Base-by-base conservation (phyloP, 495 filamentous ascomycete genomes). In the Hamigera avellanea region DNA sequence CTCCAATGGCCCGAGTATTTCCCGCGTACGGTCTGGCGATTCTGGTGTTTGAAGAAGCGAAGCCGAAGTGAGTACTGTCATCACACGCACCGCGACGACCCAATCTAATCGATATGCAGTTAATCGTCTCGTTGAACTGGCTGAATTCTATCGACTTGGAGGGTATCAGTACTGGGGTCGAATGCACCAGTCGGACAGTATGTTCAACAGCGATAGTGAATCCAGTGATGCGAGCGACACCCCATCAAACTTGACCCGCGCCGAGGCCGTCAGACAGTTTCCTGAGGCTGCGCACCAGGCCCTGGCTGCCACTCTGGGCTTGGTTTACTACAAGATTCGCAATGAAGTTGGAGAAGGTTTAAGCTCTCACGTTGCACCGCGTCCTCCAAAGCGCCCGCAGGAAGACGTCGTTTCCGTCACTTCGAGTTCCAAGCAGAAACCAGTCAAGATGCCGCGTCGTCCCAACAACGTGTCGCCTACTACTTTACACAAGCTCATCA, bases 21-120 rank as follows among this genome's bases (percentile, higher is more conserved):
- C 34, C 61, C 61, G 8, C 44, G 52, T 14, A 61, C 61, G 0
- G 57, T 65, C 14, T 65, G 59, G 59, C 51, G 57, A 28, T 65
- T 65, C 35, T 65, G 61, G 61, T 60, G 57, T 23, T 35, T 65
- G 38, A 62, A 62, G 48, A 61, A 65, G 46, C 50, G 55, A 43
- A 65, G 57, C 44, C 49, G 59, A 41, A 41, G 61, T 65, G 44
- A 61, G 61, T 53, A 17, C 15, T 25, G 18, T 18, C 36, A 30
- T 26, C 18, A 44, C 40, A 35, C 30, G 25, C 29, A n/a, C 17
- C n/a, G 33, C 28, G 2, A 15, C 6, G 9, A 9, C 19, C 13
- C 10, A 0, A 7, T 46, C 42, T 53, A 48, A 53, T 13, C 44
- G 27, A 18, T 21, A 34, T 14, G 1, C 14, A 65, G 61, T 61